phyloP scores from a whole-genome alignment of 352 stramenopile genomes.

The Phytophthora pinifolia region DNA sequence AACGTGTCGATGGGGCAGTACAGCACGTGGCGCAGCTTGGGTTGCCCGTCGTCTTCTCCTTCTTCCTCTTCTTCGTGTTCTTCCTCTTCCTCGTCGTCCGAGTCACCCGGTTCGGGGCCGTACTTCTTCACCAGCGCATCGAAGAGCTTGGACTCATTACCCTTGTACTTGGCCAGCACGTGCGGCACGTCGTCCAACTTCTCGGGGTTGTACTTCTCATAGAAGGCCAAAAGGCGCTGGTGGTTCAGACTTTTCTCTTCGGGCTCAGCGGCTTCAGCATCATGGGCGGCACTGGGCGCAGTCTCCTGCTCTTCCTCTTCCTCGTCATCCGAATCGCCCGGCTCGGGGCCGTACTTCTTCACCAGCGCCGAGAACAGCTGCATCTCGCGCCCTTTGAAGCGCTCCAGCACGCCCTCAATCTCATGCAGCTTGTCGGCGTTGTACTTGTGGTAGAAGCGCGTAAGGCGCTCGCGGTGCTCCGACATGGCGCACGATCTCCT shows the following conservation, averaged over 20 bases:
- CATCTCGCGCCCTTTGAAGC: conserved; percentile 75
- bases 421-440: conserved; percentile 83
- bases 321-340: conserved; percentile 41
- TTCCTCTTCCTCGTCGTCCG: conserved; percentile 60
- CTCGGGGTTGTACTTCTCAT: conserved; percentile 82
- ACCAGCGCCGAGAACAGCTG: conserved; percentile 72
- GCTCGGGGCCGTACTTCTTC: conserved; percentile 84
- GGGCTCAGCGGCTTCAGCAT: conserved; percentile 15
- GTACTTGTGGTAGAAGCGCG: conserved; percentile 87
- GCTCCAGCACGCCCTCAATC: conserved; percentile 80
- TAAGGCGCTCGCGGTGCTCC: conserved; percentile 61
- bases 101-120: conserved; percentile 76
- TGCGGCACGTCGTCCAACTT: conserved; percentile 67
- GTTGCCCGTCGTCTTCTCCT: conserved; percentile 36
- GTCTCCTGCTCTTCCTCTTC: conserved; percentile 30
- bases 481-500: conserved; percentile 41
- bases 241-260: conserved; percentile 58
- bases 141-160: conserved; percentile 80
- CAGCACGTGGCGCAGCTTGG: conserved; percentile 60
- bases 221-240: conserved; percentile 72
- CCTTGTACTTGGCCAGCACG: conserved; percentile 79
- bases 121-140: conserved; percentile 86
- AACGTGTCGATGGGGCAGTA: conserved; percentile 88
- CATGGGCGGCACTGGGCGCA: background rate
- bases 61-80: conserved; percentile 48